Evolutionary conservation across 768 basidiomycete genomes (phyloP), one percentile per base, ranked within the genome.

Genomic region (Tricholoma terreum): DNA sequence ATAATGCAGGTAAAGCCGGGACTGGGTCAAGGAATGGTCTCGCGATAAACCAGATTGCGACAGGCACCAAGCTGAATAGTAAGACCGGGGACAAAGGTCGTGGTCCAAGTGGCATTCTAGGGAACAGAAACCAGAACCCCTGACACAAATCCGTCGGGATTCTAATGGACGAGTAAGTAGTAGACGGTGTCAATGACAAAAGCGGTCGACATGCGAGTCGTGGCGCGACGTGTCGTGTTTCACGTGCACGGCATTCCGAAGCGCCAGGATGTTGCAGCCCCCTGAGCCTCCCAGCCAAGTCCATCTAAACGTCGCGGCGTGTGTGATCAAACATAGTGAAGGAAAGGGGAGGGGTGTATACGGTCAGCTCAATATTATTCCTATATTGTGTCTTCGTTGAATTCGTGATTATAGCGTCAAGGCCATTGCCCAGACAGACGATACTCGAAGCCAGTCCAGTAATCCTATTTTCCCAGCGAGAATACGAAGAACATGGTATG

Each of bases 401-500:
- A 8, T 22, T 27, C 51, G 17, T 54, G 5, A 3, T 17, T 43
- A 33, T 56, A 84, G 84, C 90, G 19, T 75, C 80, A 7, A 72
- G 73, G 15, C 61, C 61, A 31, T 85, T 94, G 58, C 77, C 85
- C 17, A 71, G 79, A 10, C 77, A 82, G 11, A 87, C 87, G 0
- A 62, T 89, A n/a, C 68, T 98, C 58, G 95, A 97, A 70, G 82
- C 86, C 62, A 89, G 89, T 60, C 94, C 95, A 2, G 90, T 92
- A 17, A 73, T 96, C n/a, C 74, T 96, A 10, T 83, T 95, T 65
- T 69, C 75, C 4, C 78, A 80, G 55, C 77, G 83, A 22, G 92
- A 94, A 72, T 94, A 93, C 63, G 76, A 81, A 45, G 66, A 69
- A 4, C 80, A 90, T 71, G 84, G 85, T 63, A 73, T 36, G 19